Conservation (phyloP, 2,329 filamentous ascomycete species). For the Pyrenophora seminiperda region DNA sequence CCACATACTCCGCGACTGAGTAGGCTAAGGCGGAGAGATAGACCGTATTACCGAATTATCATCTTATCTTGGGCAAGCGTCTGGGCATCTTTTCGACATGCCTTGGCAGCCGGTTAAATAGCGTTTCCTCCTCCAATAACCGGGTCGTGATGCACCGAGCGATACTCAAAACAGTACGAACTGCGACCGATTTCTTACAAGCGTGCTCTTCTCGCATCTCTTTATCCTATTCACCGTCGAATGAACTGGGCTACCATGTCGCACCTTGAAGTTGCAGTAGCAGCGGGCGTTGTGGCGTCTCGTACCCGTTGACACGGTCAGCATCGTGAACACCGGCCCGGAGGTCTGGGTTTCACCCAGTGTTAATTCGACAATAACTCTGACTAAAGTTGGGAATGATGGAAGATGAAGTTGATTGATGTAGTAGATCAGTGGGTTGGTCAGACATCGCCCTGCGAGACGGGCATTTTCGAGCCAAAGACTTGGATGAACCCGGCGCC, state of each 20-base stretch:
- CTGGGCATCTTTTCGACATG: conserved; percentile 23
- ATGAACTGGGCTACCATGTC: conserved; percentile 16
- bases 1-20: conserved; percentile 26
- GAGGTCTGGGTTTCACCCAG: neutral
- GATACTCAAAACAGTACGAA: conserved; percentile 14
- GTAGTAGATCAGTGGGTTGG: neutral
- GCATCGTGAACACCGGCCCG: neutral
- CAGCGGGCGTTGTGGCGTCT: neutral
- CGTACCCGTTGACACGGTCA: conserved; percentile 1
- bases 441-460: neutral
- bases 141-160: conserved; percentile 20
- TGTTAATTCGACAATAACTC: neutral
- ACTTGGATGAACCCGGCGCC: neutral
- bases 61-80: conserved; percentile 30
- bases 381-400: neutral
- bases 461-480: neutral
- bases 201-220: neutral
- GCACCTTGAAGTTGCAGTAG: conserved; percentile 18
- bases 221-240: conserved; percentile 15
- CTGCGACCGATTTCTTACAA: conserved; percentile 8
- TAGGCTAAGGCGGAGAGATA: conserved; percentile 28
- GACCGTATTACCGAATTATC: conserved; percentile 36
- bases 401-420: neutral
- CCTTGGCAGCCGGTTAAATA: conserved; percentile 36
- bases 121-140: conserved; percentile 28